Evolutionary conservation across 306 rosid species (phyloP).

Genomic region (Prunus persica): Prunus_persica_NCBIv2 NC_034014.1:30432501-30433000

Average conservation of each 20-base stretch:
- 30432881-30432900: not conserved
- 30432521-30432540: accelerated
- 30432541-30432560: accelerated
- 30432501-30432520: accelerated
- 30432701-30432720: not conserved
- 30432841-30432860: too few species aligned
- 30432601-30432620: not conserved
- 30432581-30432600: not conserved
- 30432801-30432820: too few species aligned
- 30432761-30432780: not conserved
- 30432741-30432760: not conserved
- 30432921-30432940: too few species aligned
- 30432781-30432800: not conserved
- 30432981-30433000: too few species aligned
- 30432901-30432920: not conserved
- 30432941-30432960: too few species aligned
- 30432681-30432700: not conserved
- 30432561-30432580: too few species aligned
- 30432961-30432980: too few species aligned
- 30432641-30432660: not conserved
- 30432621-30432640: not conserved
- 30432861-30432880: not conserved
- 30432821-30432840: too few species aligned
- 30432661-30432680: not conserved
- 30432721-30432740: not conserved